A percentile compares a stretch with the other conserved stretches of the same genome.
phyloP scores from a whole-genome alignment of 2,329 filamentous ascomycete genomes.

The Xylaria arbuscula region DNA sequence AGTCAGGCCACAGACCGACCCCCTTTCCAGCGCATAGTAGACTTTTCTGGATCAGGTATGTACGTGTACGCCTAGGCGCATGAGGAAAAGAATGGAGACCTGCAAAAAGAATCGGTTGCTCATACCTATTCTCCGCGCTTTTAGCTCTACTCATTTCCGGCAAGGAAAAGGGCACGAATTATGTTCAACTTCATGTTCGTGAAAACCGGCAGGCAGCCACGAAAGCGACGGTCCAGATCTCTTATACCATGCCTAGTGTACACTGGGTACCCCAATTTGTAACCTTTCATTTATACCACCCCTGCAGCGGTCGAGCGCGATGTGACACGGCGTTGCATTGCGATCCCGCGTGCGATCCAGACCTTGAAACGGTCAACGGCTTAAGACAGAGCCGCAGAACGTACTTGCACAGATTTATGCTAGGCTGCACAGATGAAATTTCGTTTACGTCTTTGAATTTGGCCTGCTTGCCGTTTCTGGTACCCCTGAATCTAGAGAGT shows the following conservation, averaged over 20 bases:
- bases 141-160: slow-evolving; percentile 28
- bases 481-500: too few relatives aligned
- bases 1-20: background rate
- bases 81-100: background rate
- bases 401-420: background rate
- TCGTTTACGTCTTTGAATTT: background rate
- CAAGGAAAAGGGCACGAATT: background rate
- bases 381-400: slow-evolving; percentile 15
- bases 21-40: background rate
- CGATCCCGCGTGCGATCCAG: background rate
- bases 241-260: background rate
- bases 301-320: background rate
- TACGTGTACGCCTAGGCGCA: background rate
- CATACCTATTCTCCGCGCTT: background rate
- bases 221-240: slow-evolving; percentile 18
- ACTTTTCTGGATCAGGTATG: too few relatives aligned
- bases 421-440: background rate
- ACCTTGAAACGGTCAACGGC: background rate
- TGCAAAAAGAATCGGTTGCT: slow-evolving; percentile 3
- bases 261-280: slow-evolving; percentile 5
- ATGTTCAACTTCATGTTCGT: background rate
- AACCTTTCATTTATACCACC: background rate
- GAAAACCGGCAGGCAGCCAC: background rate
- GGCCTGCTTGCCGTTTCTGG: too few relatives aligned
- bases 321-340: slow-evolving; percentile 4